Conservation (phyloP, 257 asterid genomes). For the Lycium ferocissimum region DNA sequence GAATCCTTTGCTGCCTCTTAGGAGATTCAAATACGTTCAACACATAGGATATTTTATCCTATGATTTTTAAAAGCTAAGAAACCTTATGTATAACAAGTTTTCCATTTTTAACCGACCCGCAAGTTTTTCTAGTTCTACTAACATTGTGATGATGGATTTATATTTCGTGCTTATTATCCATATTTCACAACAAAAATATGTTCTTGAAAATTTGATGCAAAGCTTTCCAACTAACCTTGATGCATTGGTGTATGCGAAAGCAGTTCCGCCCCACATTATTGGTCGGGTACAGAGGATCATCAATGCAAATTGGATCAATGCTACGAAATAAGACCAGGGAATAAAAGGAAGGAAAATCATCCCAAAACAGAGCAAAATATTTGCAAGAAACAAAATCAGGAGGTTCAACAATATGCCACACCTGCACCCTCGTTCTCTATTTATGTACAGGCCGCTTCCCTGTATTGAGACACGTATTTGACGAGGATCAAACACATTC, state of each 20-base stretch:
- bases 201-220: constrained; percentile 3
- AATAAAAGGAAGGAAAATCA: constrained; percentile 18
- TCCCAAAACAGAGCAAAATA: constrained; percentile 26
- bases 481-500: constrained; percentile 98
- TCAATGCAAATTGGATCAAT: constrained; percentile 95
- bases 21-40: neutral
- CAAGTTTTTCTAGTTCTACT: constrained; percentile 16
- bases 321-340: constrained; percentile 51
- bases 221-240: constrained; percentile 63
- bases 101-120: neutral
- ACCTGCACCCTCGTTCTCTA: constrained; percentile 95
- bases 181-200: neutral
- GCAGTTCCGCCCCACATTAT: constrained; percentile 98
- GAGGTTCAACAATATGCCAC: constrained; percentile 27
- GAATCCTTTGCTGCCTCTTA: neutral
- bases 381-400: constrained; percentile 23
- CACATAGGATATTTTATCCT: neutral
- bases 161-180: neutral
- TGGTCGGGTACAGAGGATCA: constrained; percentile 88
- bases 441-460: constrained; percentile 93
- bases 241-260: constrained; percentile 98
- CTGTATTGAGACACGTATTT: constrained; percentile 92
- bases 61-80: constrained; percentile 17
- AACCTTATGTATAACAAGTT: constrained; percentile 9
- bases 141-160: neutral